Evolutionary conservation across 306 rosid species (phyloP).

Genomic region (Abrus pulchellus): DNA sequence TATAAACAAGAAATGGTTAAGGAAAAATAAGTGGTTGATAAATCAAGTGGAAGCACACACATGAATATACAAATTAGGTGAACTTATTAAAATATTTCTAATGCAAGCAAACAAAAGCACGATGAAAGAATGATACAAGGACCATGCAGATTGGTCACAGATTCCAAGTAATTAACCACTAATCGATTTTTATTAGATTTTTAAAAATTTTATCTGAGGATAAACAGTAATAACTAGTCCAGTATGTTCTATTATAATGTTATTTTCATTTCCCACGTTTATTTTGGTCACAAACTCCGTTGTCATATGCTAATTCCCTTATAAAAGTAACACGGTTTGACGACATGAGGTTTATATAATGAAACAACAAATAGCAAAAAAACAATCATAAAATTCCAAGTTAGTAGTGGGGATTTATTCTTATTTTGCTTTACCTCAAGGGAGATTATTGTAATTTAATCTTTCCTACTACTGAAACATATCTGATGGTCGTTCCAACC

Average conservation of each 20-base stretch:
- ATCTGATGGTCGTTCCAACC: background rate
- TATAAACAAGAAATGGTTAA: background rate
- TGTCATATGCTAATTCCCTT: background rate
- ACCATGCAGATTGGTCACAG: background rate
- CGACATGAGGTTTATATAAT: background rate
- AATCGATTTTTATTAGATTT: background rate
- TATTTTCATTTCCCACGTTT: background rate
- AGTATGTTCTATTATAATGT: background rate
- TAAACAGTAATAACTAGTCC: too few relatives aligned
- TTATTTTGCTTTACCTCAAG: background rate
- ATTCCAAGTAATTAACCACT: background rate
- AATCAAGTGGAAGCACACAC: background rate
- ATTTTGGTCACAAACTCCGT: background rate
- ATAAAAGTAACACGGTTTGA: background rate
- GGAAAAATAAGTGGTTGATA: background rate
- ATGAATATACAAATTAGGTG: too few relatives aligned
- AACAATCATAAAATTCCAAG: background rate
- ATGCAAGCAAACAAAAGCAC: background rate
- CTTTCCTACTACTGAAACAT: background rate
- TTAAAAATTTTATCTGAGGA: too few relatives aligned
- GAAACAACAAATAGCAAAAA: background rate
- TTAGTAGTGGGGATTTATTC: background rate
- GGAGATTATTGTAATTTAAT: constrained; percentile 8
- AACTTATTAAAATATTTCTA: too few relatives aligned
- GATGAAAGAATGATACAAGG: background rate